Conservation (phyloP, 2,329 filamentous ascomycete genomes). For the Chrysoporthe austroafricana region DNA sequence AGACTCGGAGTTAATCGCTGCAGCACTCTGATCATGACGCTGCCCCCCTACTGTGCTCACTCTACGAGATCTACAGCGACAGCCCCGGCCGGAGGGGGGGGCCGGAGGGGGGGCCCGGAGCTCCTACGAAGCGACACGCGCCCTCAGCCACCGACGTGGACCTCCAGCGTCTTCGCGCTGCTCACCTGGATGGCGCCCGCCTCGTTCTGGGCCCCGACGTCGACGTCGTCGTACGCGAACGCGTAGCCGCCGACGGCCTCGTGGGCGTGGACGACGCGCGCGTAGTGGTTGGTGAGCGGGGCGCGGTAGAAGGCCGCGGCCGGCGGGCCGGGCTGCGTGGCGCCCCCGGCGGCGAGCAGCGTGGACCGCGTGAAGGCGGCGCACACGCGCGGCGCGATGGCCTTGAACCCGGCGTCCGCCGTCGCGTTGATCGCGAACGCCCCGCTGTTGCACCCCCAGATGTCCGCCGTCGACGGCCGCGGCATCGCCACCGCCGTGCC, state of each 20-base stretch:
- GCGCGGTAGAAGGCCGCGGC: constrained; percentile 48
- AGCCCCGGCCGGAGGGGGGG: too few relatives aligned
- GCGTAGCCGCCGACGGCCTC: constrained; percentile 67
- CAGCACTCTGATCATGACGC: too few relatives aligned
- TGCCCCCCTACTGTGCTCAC: too few relatives aligned
- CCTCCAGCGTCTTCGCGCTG: constrained; percentile 13
- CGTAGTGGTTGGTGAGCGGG: constrained; percentile 59
- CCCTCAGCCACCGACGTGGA: constrained; percentile 4
- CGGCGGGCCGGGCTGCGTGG: constrained; percentile 47
- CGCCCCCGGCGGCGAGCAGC: constrained; percentile 50
- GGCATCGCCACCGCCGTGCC: constrained; percentile 46
- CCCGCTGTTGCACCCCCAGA: constrained; percentile 56
- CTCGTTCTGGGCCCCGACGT: constrained; percentile 56
- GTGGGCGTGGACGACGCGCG: constrained; percentile 62
- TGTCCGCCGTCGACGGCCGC: constrained; percentile 49
- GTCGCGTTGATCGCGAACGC: constrained; percentile 42
- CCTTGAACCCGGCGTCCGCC: constrained; percentile 47
- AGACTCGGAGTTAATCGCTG: too few relatives aligned
- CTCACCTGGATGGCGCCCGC: constrained; percentile 35
- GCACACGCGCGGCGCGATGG: constrained; percentile 52
- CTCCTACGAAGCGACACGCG: not conserved
- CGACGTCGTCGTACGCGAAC: constrained; percentile 72
- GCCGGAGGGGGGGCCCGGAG: too few relatives aligned
- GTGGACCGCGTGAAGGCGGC: constrained; percentile 55
- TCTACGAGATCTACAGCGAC: too few relatives aligned